Evolutionary conservation across 2,329 filamentous ascomycete genomes (phyloP).

Genomic region (Magnaporthales sp.): DNA sequence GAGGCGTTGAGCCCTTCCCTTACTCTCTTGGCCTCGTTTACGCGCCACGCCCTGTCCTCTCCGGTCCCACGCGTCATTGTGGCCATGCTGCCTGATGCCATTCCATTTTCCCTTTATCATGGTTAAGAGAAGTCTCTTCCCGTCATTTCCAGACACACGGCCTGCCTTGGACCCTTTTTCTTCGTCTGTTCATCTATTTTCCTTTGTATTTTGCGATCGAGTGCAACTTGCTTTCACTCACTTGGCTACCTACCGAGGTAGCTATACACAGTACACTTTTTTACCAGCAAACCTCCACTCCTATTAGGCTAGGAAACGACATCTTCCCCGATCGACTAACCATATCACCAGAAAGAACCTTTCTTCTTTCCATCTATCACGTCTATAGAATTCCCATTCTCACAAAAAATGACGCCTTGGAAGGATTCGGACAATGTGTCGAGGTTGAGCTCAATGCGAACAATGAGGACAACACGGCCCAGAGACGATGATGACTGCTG

Average conservation of each 20-base stretch:
- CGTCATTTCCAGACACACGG: background rate
- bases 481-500: background rate
- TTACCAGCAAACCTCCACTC: background rate
- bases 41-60: background rate
- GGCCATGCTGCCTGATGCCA: background rate
- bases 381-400: background rate
- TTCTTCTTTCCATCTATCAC: background rate
- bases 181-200: constrained; percentile 1
- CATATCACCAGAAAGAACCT: background rate
- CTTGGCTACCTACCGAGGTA: too few species aligned
- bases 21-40: background rate
- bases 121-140: background rate
- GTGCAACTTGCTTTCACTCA: background rate
- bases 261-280: background rate
- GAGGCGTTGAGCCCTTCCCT: background rate
- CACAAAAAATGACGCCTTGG: background rate
- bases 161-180: background rate
- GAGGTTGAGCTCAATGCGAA: background rate
- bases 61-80: background rate
- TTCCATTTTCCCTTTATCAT: background rate
- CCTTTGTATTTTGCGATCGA: background rate
- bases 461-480: background rate
- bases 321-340: background rate
- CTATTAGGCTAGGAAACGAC: background rate
- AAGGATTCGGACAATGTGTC: background rate